phyloP scores from a whole-genome alignment of 495 filamentous ascomycete genomes.

The Extremus antarcticus region DNA sequence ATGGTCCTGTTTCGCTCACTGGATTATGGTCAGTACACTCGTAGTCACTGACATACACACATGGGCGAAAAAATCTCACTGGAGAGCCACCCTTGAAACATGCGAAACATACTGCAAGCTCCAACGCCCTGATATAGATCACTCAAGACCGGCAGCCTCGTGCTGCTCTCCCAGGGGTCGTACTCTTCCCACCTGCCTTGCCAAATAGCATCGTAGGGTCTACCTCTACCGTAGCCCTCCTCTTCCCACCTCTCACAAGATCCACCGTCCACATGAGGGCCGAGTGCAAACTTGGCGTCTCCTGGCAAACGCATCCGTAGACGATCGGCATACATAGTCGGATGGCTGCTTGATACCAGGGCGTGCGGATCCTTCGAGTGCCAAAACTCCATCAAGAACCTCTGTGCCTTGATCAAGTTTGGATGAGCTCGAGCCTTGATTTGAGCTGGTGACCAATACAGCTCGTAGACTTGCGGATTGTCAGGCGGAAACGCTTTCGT shows the following conservation, averaged over 20 bases:
- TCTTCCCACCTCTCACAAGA: conserved; percentile 81
- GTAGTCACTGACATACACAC: conserved; percentile 50
- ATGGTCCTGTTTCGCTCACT: conserved; percentile 41
- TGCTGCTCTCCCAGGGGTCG: conserved; percentile 67
- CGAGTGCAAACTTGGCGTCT: conserved; percentile 70
- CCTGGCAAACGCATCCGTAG: conserved; percentile 68
- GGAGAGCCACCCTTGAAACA: conserved; percentile 81
- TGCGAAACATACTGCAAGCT: conserved; percentile 72
- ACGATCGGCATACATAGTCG: conserved; percentile 69
- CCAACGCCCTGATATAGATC: conserved; percentile 77
- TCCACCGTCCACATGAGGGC: conserved; percentile 78
- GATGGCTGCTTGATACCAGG: conserved; percentile 47
- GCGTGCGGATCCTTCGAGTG: conserved; percentile 54
- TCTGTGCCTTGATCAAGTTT: conserved; percentile 56
- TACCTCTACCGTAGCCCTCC: conserved; percentile 56
- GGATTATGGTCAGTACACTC: background rate
- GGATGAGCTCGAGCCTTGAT: conserved; percentile 62
- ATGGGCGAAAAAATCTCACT: background rate
- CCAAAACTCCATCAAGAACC: conserved; percentile 62
- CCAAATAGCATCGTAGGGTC: conserved; percentile 63
- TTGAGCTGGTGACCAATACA: conserved; percentile 80
- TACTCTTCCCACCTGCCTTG: conserved; percentile 70
- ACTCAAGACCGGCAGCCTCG: conserved; percentile 54
- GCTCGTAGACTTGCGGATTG: conserved; percentile 69
- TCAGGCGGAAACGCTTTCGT: conserved; percentile 42